These are phyloP conservation scores for Cyclotella baltica DNA, from an alignment of 108 stramenopile species.

Conservation along the genomic window DNA sequence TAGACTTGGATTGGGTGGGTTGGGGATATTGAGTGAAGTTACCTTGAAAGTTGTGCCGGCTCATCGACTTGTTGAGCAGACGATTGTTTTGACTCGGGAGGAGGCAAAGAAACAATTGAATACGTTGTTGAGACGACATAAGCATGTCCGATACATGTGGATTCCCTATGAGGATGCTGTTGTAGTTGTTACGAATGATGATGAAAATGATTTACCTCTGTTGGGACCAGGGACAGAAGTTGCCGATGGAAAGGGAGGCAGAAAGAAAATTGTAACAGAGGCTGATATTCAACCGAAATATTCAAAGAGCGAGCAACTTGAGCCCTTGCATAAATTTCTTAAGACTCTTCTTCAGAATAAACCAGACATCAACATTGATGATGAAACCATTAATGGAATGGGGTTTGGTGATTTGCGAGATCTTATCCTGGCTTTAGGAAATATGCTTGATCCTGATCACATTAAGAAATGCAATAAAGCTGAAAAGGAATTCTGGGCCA, in stretches of 20 bases:
- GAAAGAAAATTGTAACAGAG: constrained; percentile 49
- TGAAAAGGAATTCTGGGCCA: constrained; percentile 96
- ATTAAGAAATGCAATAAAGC: constrained; percentile 94
- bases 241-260: constrained; percentile 39
- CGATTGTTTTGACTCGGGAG: constrained; percentile 81
- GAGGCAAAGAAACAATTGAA: constrained; percentile 77
- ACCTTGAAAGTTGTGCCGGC: constrained; percentile 91
- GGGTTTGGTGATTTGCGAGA: constrained; percentile 97
- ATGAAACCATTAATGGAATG: constrained; percentile 74
- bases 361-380: constrained; percentile 37
- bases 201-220: constrained; percentile 56
- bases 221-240: constrained; percentile 44
- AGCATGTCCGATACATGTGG: constrained; percentile 99
- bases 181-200: constrained; percentile 96
- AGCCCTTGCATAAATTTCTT: constrained; percentile 73
- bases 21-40: constrained; percentile 96
- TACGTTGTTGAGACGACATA: constrained; percentile 72
- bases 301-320: constrained; percentile 57
- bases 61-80: constrained; percentile 91
- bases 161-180: constrained; percentile 96
- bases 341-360: constrained; percentile 50
- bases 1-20: constrained; percentile 91
- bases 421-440: constrained; percentile 77
- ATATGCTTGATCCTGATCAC: constrained; percentile 89
- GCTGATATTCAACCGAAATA: constrained; percentile 38